These are phyloP conservation scores for Rhododendron ferrugineum DNA, from an alignment of 148 eudicot genomes.

Conservation along the genomic window DNA sequence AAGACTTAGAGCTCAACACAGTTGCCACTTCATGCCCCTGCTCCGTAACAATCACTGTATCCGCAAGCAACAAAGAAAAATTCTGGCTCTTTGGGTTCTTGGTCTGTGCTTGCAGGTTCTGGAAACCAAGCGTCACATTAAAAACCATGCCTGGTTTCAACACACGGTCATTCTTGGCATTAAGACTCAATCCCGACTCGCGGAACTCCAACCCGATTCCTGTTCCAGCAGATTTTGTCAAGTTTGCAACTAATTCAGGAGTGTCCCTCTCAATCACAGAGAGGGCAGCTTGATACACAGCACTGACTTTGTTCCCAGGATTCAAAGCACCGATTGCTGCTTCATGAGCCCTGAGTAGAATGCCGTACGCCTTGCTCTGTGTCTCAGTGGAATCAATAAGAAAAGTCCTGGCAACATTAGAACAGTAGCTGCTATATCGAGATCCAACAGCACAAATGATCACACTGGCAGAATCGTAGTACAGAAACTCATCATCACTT, in stretches of 20 bases:
- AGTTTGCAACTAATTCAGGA: too few species aligned
- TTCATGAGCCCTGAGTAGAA: constrained; percentile 77
- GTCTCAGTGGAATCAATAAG: constrained; percentile 63
- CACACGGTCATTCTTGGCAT: too few species aligned
- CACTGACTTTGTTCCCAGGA: constrained; percentile 44
- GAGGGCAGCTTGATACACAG: too few species aligned
- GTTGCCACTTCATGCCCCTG: constrained; percentile 52
- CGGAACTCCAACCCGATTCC: too few species aligned
- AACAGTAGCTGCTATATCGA: too few species aligned
- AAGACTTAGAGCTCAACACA: constrained; percentile 47
- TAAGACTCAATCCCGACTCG: too few species aligned
- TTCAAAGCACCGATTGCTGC: constrained; percentile 75
- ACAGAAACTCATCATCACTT: constrained; percentile 57
- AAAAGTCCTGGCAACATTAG: not conserved
- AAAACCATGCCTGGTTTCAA: constrained; percentile 29
- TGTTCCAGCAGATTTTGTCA: too few species aligned
- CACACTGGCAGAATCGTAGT: too few species aligned
- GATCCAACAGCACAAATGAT: too few species aligned
- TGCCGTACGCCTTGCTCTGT: constrained; percentile 75
- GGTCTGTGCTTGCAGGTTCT: constrained; percentile 55
- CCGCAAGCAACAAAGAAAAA: constrained; percentile 72
- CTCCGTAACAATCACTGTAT: constrained; percentile 56
- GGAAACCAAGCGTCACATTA: constrained; percentile 83
- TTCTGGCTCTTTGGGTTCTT: constrained; percentile 59
- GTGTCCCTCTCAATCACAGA: too few species aligned